phyloP scores from a whole-genome alignment of 2,329 filamentous ascomycete genomes.

The Chalaropsis thielavioides region DNA sequence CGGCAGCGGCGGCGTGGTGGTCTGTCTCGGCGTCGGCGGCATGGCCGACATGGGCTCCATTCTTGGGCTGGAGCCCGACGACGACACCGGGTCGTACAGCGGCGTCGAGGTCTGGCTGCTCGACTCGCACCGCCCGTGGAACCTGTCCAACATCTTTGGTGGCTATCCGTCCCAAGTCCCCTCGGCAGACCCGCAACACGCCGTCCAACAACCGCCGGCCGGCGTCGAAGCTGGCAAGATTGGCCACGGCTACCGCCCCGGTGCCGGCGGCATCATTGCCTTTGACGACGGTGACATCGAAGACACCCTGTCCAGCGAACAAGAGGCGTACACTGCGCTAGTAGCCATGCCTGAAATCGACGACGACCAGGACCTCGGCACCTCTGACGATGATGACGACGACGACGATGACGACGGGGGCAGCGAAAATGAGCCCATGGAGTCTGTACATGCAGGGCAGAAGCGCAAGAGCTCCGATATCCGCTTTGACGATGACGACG shows the following conservation, averaged over 20 bases:
- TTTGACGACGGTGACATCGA: constrained; percentile 95
- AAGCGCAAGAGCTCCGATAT: constrained; percentile 70
- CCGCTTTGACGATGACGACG: constrained; percentile 55
- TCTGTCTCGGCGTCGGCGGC: constrained; percentile 85
- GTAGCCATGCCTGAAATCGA: constrained; percentile 83
- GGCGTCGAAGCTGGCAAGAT: constrained; percentile 65
- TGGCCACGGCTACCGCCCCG: constrained; percentile 55
- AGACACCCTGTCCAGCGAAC: constrained; percentile 59
- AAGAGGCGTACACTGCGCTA: constrained; percentile 71
- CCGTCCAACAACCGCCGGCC: constrained; percentile 34
- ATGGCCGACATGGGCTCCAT: constrained; percentile 74
- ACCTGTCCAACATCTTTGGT: constrained; percentile 83
- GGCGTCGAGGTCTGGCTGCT: constrained; percentile 94
- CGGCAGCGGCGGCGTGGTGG: constrained; percentile 73
- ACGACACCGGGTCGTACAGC: constrained; percentile 52
- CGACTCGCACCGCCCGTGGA: constrained; percentile 86
- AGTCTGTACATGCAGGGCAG: constrained; percentile 36
- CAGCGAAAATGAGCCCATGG: constrained; percentile 28
- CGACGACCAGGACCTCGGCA: constrained; percentile 53
- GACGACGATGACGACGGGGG: no score
- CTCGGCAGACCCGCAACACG: constrained; percentile 23
- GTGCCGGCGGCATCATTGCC: constrained; percentile 77
- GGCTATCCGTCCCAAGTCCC: constrained; percentile 42
- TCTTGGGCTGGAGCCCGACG: constrained; percentile 53
- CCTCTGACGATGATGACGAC: constrained; percentile 43